phyloP scores from a whole-genome alignment of 345 rosid species.

The Hibiscus trionum region DNA sequence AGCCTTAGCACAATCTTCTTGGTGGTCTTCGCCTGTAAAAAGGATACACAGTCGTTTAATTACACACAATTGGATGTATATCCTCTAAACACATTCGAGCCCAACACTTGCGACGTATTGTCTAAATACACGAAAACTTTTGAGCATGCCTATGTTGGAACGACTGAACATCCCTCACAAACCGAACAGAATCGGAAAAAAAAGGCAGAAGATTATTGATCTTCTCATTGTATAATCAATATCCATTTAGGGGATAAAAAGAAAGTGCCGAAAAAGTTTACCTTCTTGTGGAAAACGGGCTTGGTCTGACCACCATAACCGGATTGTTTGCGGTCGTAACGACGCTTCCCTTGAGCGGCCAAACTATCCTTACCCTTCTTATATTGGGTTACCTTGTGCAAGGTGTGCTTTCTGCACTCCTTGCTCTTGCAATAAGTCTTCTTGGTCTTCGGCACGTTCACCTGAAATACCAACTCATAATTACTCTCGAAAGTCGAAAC shows the following conservation, averaged over 20 bases:
- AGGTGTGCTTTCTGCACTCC: background rate
- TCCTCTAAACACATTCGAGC: too few relatives aligned
- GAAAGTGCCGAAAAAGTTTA: background rate
- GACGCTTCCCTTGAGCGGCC: background rate
- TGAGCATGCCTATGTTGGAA: background rate
- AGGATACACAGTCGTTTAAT: background rate
- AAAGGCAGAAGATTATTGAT: background rate
- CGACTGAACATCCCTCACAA: background rate
- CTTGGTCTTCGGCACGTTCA: background rate
- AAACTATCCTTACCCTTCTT: background rate
- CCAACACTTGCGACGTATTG: too few relatives aligned
- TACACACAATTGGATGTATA: too few relatives aligned
- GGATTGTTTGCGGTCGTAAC: background rate
- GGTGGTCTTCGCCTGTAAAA: conserved; percentile 70
- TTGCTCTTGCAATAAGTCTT: background rate
- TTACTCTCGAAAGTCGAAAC: background rate
- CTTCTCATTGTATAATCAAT: background rate
- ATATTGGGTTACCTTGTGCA: background rate
- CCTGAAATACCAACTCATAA: background rate
- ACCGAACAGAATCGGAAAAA: background rate
- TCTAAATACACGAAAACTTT: background rate
- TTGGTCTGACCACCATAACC: background rate
- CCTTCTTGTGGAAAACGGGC: background rate
- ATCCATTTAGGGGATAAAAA: background rate
- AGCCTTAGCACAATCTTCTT: conserved; percentile 87